Evolutionary conservation across 2,329 filamentous ascomycete genomes (phyloP).

Genomic region (Juglanconis sp.): DNA sequence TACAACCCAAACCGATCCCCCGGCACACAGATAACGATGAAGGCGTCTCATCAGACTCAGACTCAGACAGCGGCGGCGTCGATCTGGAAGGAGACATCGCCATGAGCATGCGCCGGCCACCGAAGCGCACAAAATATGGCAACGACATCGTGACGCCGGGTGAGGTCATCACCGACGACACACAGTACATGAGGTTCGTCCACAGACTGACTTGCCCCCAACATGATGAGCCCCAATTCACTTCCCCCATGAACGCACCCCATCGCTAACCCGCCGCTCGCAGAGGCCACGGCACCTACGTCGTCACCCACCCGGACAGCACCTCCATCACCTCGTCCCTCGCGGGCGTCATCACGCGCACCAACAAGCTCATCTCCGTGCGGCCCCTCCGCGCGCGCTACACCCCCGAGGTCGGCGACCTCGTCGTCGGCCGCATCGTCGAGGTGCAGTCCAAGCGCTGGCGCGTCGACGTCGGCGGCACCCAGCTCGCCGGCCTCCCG

Average conservation of each 20-base stretch:
- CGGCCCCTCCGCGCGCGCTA: constrained; percentile 88
- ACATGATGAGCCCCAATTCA: no score
- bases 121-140: constrained; percentile 35
- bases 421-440: constrained; percentile 89
- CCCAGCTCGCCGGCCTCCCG: constrained; percentile 79
- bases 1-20: constrained; percentile 24
- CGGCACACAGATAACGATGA: constrained; percentile 4
- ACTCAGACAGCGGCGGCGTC: constrained; percentile 31
- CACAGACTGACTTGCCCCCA: no score
- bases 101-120: constrained; percentile 34
- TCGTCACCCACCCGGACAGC: constrained; percentile 48
- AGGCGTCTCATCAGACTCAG: constrained; percentile 27
- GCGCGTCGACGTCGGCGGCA: constrained; percentile 90
- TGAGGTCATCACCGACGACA: constrained; percentile 80
- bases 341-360: constrained; percentile 84
- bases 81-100: constrained; percentile 43
- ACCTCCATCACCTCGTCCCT: constrained; percentile 83
- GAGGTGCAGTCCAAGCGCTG: constrained; percentile 92
- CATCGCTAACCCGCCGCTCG: background rate
- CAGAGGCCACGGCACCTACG: constrained; percentile 89
- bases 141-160: constrained; percentile 77
- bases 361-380: constrained; percentile 94
- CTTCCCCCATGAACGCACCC: background rate
- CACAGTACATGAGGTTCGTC: constrained; percentile 88
- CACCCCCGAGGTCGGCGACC: constrained; percentile 91